These are phyloP conservation scores for Nematocida sp. DNA, from an alignment of 371 early-diverging fungal species.

Conservation along the genomic window DNA sequence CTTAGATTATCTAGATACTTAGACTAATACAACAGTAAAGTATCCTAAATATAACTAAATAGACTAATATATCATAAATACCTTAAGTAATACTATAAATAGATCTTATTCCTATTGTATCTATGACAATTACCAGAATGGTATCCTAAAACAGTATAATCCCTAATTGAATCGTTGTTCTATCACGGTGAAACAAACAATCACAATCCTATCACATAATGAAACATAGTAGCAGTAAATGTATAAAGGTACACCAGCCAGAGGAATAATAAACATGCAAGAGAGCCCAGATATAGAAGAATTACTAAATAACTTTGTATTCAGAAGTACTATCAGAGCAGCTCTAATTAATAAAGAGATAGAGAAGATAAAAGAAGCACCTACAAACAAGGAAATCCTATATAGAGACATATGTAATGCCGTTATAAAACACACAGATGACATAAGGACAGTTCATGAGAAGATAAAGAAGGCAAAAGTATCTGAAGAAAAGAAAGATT, in stretches of 20 bases:
- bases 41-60: too few species aligned
- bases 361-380: not conserved
- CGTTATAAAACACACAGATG: slow-evolving; percentile 27
- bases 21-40: too few species aligned
- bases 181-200: slow-evolving; percentile 51
- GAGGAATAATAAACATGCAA: not conserved
- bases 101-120: too few species aligned
- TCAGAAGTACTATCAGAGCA: slow-evolving; percentile 11
- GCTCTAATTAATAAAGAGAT: slow-evolving; percentile 27
- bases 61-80: too few species aligned
- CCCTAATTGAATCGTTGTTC: too few species aligned
- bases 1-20: too few species aligned
- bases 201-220: slow-evolving; percentile 12
- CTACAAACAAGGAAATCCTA: not conserved
- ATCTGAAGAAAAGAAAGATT: not conserved
- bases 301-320: slow-evolving; percentile 29
- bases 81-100: too few species aligned
- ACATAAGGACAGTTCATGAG: not conserved
- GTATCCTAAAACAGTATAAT: too few species aligned
- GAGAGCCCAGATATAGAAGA: slow-evolving; percentile 7
- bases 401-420: slow-evolving; percentile 24
- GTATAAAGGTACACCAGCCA: slow-evolving; percentile 17
- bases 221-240: slow-evolving; percentile 44
- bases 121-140: too few species aligned
- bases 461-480: not conserved